A percentile compares a stretch with the other conserved stretches of the same genome.
These are phyloP conservation scores for Xylaria castorea DNA, from an alignment of 495 filamentous ascomycete genomes.

Conservation along the genomic window DNA sequence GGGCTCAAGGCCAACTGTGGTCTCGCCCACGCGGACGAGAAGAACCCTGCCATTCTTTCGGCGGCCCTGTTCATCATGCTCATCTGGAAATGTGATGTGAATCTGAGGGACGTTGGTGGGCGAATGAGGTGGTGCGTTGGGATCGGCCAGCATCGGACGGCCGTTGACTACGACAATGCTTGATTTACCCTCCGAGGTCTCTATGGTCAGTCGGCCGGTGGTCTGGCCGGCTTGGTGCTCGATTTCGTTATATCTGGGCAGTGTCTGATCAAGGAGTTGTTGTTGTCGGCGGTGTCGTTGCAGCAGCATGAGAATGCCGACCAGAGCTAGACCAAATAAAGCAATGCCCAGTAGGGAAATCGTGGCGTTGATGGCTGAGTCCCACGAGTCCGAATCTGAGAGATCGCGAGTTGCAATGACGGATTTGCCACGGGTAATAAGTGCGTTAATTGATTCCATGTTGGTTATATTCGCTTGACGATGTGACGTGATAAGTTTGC, in stretches of 20 bases:
- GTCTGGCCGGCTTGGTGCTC: constrained; percentile 59
- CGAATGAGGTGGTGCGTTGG: constrained; percentile 75
- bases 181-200: constrained; percentile 71
- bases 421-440: constrained; percentile 54
- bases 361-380: constrained; percentile 70
- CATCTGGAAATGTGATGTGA: constrained; percentile 97
- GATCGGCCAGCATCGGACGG: constrained; percentile 75
- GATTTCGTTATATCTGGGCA: constrained; percentile 63
- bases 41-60: constrained; percentile 85
- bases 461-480: constrained; percentile 32
- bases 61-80: constrained; percentile 86
- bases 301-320: constrained; percentile 72
- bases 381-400: constrained; percentile 49
- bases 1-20: constrained; percentile 86
- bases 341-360: constrained; percentile 81
- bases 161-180: constrained; percentile 74
- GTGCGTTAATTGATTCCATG: constrained; percentile 56
- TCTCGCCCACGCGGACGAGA: constrained; percentile 90
- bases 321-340: constrained; percentile 68
- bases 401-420: constrained; percentile 42
- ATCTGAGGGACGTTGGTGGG: constrained; percentile 89
- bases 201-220: constrained; percentile 55
- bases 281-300: constrained; percentile 59
- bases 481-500: neutral
- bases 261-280: constrained; percentile 58